These are phyloP conservation scores for Hanseniaspora mollemarum DNA, from an alignment of 805 yeast genomes.

Conservation along the genomic window DNA sequence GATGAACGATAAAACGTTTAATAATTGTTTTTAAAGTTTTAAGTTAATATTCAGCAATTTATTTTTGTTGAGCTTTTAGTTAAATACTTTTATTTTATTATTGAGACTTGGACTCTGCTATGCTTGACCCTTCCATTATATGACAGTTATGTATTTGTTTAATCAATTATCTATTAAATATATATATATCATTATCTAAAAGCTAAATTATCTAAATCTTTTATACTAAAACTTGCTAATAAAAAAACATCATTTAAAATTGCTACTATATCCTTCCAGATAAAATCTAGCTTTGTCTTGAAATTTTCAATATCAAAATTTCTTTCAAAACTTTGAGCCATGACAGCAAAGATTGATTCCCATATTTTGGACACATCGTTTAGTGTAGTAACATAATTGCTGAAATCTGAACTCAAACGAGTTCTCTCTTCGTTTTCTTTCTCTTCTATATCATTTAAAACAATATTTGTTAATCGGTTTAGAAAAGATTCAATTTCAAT, in stretches of 20 bases:
- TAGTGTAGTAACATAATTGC: not conserved
- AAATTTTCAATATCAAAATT: not conserved
- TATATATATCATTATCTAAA: not conserved
- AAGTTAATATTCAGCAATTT: not conserved
- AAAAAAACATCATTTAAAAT: not conserved
- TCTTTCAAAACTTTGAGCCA: not conserved
- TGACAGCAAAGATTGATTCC: not conserved
- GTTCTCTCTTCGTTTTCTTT: not conserved
- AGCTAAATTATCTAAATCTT: not conserved
- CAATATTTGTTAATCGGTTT: not conserved
- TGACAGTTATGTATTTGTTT: not conserved
- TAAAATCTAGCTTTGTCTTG: conserved; percentile 3
- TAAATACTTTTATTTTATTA: too few species aligned
- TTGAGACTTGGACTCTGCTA: conserved; percentile 17
- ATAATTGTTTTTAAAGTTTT: conserved; percentile 1
- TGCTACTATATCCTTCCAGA: conserved; percentile 1
- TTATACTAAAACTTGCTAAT: not conserved
- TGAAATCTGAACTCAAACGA: not conserved
- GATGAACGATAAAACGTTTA: not conserved
- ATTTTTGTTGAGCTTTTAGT: not conserved
- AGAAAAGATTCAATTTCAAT: not conserved
- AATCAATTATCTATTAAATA: not conserved
- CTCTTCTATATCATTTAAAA: not conserved
- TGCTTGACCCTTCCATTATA: conserved; percentile 15
- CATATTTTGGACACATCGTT: not conserved